Base-by-base conservation (phyloP, 345 rosid genomes). In the Murraya koenigii region DNA sequence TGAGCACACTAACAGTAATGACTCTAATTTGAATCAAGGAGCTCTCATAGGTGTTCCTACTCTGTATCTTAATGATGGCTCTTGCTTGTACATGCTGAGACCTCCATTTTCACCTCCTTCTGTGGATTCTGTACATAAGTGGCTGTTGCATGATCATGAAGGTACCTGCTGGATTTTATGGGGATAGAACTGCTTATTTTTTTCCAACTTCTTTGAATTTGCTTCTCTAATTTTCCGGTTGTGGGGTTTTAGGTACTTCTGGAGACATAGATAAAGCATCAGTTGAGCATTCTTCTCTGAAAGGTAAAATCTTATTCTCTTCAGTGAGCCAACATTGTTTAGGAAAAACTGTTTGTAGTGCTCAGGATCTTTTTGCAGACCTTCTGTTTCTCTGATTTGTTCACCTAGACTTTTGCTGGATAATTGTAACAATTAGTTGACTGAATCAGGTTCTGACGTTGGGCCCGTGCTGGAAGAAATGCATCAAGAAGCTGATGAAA, bases 11-110 rank as follows among this genome's bases (percentile, higher is more conserved):
- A 73, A 52, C 3, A 77, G 72, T 44, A 66, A 25, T 52, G 76
- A 69, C 49, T 77, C 59, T 60, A 78, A 78, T 71, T 71, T 62
- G 81, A 75, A 32, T 78, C 80, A 80, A 74, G 82, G 88, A 87
- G 84, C 83, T 81, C 39, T 81, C 15, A 67, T 82, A 72, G 93
- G 91, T 72, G 85, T 91, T 49, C 96, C 94, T 58, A 81, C 88
- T 77, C 88, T 88, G 84, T 86, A 86, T 89, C 88, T 86, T 80
- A 91, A 88, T 83, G 94, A 95, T 75, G 94, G 98, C 55, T 93
- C 98, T 47, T 71, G 66, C 65, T 80, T 95, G 82, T 92, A 88
- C 89, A 81, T 89, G 69, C 82, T 95, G 85, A 79, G 92, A 60
- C 93, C 94, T 66, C 87, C 81, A 8, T 77, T 82, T 80, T 86